Conservation (phyloP, 2,329 filamentous ascomycete genomes). For the Xylaria sp. region DNA sequence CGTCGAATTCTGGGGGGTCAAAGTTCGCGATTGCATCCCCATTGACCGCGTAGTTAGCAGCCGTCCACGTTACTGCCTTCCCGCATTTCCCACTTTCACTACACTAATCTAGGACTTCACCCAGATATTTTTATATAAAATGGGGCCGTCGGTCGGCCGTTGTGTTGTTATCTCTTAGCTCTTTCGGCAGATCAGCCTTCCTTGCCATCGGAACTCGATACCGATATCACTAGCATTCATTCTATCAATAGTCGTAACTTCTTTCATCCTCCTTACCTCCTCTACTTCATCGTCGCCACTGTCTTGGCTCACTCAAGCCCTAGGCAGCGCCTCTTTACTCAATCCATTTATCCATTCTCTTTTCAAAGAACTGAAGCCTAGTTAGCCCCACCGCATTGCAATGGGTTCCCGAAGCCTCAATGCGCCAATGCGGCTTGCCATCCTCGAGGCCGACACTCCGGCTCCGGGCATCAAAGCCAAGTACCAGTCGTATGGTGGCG, state of each 20-base stretch:
- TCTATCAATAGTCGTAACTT: background rate
- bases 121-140: slow-evolving; percentile 11
- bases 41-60: background rate
- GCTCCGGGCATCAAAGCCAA: slow-evolving; percentile 65
- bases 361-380: background rate
- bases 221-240: background rate
- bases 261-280: background rate
- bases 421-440: slow-evolving; percentile 74
- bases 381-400: background rate
- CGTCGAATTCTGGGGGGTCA: slow-evolving; percentile 1
- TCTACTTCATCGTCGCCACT: background rate
- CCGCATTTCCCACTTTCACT: background rate
- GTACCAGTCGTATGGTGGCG: slow-evolving; percentile 74
- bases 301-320: background rate
- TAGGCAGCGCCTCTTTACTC: background rate
- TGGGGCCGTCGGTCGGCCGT: slow-evolving; percentile 3
- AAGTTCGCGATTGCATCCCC: slow-evolving; percentile 18
- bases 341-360: background rate
- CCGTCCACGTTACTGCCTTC: slow-evolving; percentile 5
- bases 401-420: slow-evolving; percentile 41
- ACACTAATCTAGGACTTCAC: background rate
- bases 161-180: slow-evolving; percentile 4
- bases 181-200: background rate
- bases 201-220: background rate
- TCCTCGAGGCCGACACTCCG: slow-evolving; percentile 87